These are phyloP conservation scores for Exserohilum rostratum DNA, from an alignment of 2,329 filamentous ascomycete genomes.

Conservation along the genomic window DNA sequence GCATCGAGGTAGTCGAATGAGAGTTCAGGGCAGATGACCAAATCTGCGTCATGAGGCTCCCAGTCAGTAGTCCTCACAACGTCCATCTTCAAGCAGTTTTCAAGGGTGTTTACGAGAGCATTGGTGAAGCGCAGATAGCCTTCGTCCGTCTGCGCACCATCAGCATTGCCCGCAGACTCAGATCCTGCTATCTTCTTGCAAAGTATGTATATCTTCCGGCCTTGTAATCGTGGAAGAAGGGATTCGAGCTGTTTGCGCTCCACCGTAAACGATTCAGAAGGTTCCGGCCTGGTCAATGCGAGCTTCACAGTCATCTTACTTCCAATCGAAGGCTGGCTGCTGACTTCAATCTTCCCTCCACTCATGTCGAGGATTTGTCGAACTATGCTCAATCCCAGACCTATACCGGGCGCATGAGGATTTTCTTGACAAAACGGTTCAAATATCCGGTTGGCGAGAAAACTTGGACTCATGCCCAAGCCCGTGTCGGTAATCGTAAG, in stretches of 20 bases:
- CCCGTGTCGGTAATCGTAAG: constrained; percentile 49
- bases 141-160: constrained; percentile 14
- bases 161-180: not conserved
- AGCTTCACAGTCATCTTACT: constrained; percentile 29
- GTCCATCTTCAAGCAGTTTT: constrained; percentile 34
- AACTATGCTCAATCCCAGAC: constrained; percentile 40
- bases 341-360: constrained; percentile 38
- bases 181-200: constrained; percentile 7
- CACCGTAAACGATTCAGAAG: not conserved
- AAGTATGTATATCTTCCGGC: constrained; percentile 36
- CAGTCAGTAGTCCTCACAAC: constrained; percentile 34
- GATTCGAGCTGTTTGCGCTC: constrained; percentile 21
- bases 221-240: constrained; percentile 25
- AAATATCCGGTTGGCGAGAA: constrained; percentile 40
- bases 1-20: constrained; percentile 39
- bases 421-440: constrained; percentile 47
- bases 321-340: constrained; percentile 25
- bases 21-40: constrained; percentile 44
- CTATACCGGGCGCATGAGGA: constrained; percentile 25
- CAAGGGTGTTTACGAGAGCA: constrained; percentile 27
- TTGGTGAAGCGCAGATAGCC: constrained; percentile 30
- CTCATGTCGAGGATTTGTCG: constrained; percentile 36
- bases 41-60: constrained; percentile 29
- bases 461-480: constrained; percentile 42
- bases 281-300: constrained; percentile 16